Conservation (phyloP, 2,329 filamentous ascomycete genomes). For the Acephala macrosclerotiorum region DNA sequence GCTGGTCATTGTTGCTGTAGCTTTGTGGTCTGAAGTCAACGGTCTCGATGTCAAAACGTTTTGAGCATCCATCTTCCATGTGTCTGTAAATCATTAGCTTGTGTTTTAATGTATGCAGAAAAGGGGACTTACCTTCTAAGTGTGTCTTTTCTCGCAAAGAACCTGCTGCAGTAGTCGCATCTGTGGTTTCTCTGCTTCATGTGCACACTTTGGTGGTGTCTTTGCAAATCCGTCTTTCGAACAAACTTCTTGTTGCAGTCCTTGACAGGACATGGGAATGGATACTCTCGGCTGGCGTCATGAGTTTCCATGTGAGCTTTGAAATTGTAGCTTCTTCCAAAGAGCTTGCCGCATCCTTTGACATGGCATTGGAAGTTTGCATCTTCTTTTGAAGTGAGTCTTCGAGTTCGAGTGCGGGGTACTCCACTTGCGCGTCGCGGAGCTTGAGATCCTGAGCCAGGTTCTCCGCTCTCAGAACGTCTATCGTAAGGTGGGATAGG, state of each 20-base stretch:
- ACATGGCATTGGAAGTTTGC: conserved; percentile 75
- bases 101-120: conserved; percentile 12
- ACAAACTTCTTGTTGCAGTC: conserved; percentile 80
- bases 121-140: conserved; percentile 68
- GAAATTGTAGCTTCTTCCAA: conserved; percentile 86
- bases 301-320: conserved; percentile 88
- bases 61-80: conserved; percentile 78
- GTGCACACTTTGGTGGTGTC: conserved; percentile 73
- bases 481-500: conserved; percentile 39
- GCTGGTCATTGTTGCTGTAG: conserved; percentile 30
- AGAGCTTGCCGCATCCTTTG: conserved; percentile 77
- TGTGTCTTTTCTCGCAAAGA: conserved; percentile 84
- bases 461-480: conserved; percentile 38
- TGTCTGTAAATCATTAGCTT: conserved; percentile 58
- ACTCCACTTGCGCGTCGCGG: conserved; percentile 35
- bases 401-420: conserved; percentile 48
- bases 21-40: conserved; percentile 42
- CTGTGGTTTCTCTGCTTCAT: conserved; percentile 73
- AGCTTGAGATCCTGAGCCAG: conserved; percentile 30
- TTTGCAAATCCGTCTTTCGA: conserved; percentile 78
- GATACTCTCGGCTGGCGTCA: conserved; percentile 74
- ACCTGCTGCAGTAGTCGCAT: conserved; percentile 74
- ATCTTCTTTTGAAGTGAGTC: conserved; percentile 70
- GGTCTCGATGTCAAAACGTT: conserved; percentile 57
- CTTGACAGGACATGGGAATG: conserved; percentile 69